Evolutionary conservation across 495 filamentous ascomycete species (phyloP), one percentile per base, ranked within the genome.

Genomic region (Lepraria neglecta): DNA sequence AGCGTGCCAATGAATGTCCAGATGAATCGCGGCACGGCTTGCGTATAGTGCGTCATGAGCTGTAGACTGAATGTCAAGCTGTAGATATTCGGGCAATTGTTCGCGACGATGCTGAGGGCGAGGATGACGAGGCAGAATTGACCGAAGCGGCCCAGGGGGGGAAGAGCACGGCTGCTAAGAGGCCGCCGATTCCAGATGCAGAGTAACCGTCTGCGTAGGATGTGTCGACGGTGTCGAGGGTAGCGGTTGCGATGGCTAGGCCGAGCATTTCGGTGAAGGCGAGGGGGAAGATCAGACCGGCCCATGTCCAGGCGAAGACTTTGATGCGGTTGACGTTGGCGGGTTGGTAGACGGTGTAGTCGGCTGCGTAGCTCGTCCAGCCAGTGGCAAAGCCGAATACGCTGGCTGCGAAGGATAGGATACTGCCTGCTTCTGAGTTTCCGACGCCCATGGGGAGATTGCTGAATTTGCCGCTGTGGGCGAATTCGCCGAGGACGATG

Each of bases 51-150:
- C 21, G 80, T 81, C 35, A 95, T 70, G 12, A 91, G 80, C 71
- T 92, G 89, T 53, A 92, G 77, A 35, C 85, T 85, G 28, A 95
- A 79, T 3, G 82, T 82, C 47, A 94, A 84, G 43, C 87, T 90
- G 77, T 95, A 95, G 67, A 90, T 87, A 75, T 87, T 91, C n/a
- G 92, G 89, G 74, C 86, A 91, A 76, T 91, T 92, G 76, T 87
- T 92, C 60, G 87, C 87, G 65, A 92, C 82, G 69, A 90, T 92
- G 64, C 83, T 86, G 31, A 92, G 80, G 0, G 88, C 86, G 6
- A 95, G 82, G 48, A 95, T 76, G 56, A 92, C 84, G 21, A 95
- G 70, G 72, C 90, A 94, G 77, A 94, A 91, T 68, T 89, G 80
- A 62, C 90, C 90, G 68, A 92, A 92, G 47, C 78, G 76, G 28